Evolutionary conservation across 2,329 filamentous ascomycete species (phyloP), one percentile per base, ranked within the genome.

Genomic region (Aurifilum marmelostoma): DNA sequence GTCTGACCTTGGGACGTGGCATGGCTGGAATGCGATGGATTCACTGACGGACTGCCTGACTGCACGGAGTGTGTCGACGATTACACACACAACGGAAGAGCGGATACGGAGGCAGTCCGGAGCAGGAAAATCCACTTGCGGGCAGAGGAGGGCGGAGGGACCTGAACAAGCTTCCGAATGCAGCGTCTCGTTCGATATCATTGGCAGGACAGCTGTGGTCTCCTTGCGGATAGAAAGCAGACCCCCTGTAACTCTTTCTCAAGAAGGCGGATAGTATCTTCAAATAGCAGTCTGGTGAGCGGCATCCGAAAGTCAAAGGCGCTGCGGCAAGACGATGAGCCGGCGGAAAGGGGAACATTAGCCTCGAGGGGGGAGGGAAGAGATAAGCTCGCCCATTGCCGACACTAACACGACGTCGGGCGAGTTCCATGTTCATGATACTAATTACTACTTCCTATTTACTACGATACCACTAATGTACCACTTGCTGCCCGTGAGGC

Each of bases 1-100:
- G 65, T 24, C 64, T 63, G 34, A 69, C 65, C 43, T 69, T 69
- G 2, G 65, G 68, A 37, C 68, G 68, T 29, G 68, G 68, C 68
- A 69, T 69, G 43, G 59, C 67, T 18, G 14, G 29, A 11, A 18
- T 63, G 3, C 29, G 21, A 9, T 63, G 2, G 21, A 29, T 21
- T 32, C 62, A 24, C 7, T n/a, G 21, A 5, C 43, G 7, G 8
- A 8, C 7, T n/a, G 34, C 11, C 7, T 18, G 52, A 32, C 32
- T 37, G 41, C 39, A 32, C n/a, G 24, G 61, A 50, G 18, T 29
- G 52, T 29, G 24, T 56, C 24, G 52, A 29, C 12, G 52, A 12
- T 11, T 12, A 32, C 16, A 34, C 16, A 34, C 16, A 21, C 61
- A 41, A 52, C 61, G 66, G 66, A 59, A 68, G 47, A 39, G 61